A percentile compares a stretch with the other conserved stretches of the same genome.
phyloP scores from a whole-genome alignment of 495 filamentous ascomycete species.

The Podospora pseudocomata region DNA sequence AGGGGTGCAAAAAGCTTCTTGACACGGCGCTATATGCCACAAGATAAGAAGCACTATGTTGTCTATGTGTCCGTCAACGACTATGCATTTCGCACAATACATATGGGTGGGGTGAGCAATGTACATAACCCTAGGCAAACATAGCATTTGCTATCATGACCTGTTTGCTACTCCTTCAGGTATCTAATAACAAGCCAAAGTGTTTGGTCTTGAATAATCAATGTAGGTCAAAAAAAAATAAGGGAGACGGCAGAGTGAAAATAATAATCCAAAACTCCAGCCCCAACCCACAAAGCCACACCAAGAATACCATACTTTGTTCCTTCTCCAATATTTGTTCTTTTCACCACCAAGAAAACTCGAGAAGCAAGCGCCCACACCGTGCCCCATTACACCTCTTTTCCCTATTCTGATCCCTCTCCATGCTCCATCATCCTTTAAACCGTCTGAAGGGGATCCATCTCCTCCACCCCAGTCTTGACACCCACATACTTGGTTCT shows the following conservation, averaged over 20 bases:
- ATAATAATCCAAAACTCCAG: constrained; percentile 1
- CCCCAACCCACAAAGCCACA: constrained; percentile 7
- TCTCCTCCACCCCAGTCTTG: constrained; percentile 50
- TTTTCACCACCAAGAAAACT: background rate
- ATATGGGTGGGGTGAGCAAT: background rate
- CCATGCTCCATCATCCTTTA: background rate
- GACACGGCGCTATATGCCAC: no score
- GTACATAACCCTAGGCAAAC: background rate
- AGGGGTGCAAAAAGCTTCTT: no score
- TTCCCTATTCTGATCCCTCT: background rate
- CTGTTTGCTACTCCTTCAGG: constrained; percentile 3
- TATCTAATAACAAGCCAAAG: background rate
- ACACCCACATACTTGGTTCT: constrained; percentile 58
- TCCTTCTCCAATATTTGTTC: background rate
- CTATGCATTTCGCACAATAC: background rate
- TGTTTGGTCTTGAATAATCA: constrained; percentile 1
- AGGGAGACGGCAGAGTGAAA: background rate
- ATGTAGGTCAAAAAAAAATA: background rate
- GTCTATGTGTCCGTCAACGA: no score
- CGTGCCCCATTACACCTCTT: background rate
- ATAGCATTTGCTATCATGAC: background rate
- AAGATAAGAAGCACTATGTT: no score
- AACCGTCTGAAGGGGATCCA: constrained; percentile 47
- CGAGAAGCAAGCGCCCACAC: background rate
- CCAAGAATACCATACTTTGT: background rate